These are phyloP conservation scores for Chytriomyces confervae DNA, from an alignment of 192 early-diverging fungal species.

Conservation along the genomic window DNA sequence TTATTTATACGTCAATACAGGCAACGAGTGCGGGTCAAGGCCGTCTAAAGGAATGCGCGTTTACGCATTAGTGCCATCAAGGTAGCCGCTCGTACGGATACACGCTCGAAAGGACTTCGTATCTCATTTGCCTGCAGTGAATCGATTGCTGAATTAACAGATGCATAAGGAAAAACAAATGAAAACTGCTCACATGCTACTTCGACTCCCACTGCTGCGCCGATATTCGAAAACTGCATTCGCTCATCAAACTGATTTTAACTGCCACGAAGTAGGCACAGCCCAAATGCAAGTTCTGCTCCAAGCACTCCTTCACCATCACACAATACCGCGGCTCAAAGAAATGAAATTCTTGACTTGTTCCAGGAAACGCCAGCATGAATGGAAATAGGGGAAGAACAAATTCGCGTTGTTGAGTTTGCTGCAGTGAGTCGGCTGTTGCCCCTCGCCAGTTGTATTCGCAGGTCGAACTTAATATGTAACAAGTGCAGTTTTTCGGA, in stretches of 20 bases:
- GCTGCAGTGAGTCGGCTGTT: not conserved
- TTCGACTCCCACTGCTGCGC: constrained; percentile 10
- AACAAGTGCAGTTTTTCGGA: constrained; percentile 3
- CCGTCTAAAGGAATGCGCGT: no score
- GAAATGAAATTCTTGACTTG: constrained; percentile 26
- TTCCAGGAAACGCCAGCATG: constrained; percentile 25
- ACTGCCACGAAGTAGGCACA: constrained; percentile 1
- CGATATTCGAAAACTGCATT: not conserved
- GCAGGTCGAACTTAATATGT: not conserved
- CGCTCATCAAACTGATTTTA: constrained; percentile 10
- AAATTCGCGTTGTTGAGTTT: not conserved
- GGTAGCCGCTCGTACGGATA: no score
- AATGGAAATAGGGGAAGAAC: constrained; percentile 8
- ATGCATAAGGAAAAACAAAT: no score
- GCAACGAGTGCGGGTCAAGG: no score
- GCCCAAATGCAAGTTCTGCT: not conserved
- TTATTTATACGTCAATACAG: no score
- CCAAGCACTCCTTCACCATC: constrained; percentile 32
- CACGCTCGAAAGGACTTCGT: no score
- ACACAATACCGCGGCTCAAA: constrained; percentile 28
- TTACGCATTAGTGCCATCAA: no score
- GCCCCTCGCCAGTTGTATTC: not conserved
- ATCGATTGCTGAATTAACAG: no score
- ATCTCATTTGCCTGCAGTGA: no score
- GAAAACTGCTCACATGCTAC: not conserved